Base-by-base conservation (phyloP, 2,329 filamentous ascomycete genomes). In the Talaromyces sp. region DNA sequence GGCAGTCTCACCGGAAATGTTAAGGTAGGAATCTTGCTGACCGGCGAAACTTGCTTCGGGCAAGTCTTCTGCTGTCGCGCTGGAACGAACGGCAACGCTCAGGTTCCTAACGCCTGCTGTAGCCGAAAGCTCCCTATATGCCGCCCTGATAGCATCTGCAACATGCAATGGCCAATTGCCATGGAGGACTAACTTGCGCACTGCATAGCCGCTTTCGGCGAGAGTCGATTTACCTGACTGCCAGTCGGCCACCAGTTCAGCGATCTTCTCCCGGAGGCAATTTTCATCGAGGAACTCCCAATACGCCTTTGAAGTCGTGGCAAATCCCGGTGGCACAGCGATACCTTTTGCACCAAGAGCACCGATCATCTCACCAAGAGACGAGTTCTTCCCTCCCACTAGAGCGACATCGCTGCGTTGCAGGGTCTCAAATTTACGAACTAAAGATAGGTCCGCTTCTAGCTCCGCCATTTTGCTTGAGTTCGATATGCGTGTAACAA, bases 21-120 rank as follows among this genome's bases (percentile, higher is more conserved):
- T 72, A n/a, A 75, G 63, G 50, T 65, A 74, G 0, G 69, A 69
- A 45, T 76, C 73, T 37, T 73, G 72, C 56, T 75, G 70, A 21
- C 73, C 73, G 13, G 73, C 72, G 55, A 75, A 75, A 55, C 72
- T 74, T 10, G 70, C 73, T 40, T 74, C 71, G 0, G 72, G 70
- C 3, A 75, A 64, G 53, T 76, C 73, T 60, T 75, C 73, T 3
- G 72, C 72, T 21, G 73, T 75, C 3, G 71, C 71, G 46, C 71
- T 74, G 17, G 72, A 75, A 8, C 73, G 68, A 2, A 75, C 72
- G 0, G 73, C 73, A 46, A 76, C 72, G n/a, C 65, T 65, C 6
- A 71, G 40, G 11, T 68, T 59, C 31, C 65, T 17, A 60, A 56
- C 58, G 0, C 65, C 63, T 1, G 60, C 57, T 39, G 64, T 61